phyloP scores from a whole-genome alignment of 1,284 basidiomycete genomes.

The Irpex sp. region DNA sequence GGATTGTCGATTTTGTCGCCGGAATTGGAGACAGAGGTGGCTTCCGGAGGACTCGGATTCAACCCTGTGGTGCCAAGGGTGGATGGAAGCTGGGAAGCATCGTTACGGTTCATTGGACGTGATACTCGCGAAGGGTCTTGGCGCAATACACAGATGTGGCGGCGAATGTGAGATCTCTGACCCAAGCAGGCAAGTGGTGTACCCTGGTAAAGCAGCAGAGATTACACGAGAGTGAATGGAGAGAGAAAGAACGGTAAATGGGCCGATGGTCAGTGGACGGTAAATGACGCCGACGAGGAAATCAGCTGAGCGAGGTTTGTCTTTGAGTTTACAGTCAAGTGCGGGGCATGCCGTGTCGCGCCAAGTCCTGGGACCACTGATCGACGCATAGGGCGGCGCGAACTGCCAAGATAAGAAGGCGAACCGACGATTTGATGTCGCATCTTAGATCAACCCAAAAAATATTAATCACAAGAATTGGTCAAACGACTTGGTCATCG shows the following conservation, averaged over 20 bases:
- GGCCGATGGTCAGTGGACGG: background rate
- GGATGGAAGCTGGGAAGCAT: conserved; percentile 5
- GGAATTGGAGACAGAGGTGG: background rate
- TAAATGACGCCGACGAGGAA: background rate
- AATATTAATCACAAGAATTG: background rate
- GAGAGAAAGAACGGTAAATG: background rate
- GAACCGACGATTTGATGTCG: background rate
- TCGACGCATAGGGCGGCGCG: no score
- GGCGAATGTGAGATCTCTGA: background rate
- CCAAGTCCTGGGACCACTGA: background rate
- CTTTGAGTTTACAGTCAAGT: no score
- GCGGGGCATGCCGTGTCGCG: no score
- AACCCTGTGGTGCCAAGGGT: conserved; percentile 8
- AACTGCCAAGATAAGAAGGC: background rate
- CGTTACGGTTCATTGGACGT: background rate
- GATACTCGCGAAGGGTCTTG: background rate
- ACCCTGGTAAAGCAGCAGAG: background rate
- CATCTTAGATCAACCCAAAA: background rate
- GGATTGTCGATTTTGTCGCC: background rate
- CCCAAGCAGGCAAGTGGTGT: background rate
- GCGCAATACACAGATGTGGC: background rate
- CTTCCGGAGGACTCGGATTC: conserved; percentile 43
- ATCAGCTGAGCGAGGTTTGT: background rate
- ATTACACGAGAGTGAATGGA: background rate
- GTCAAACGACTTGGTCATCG: background rate